Conservation (phyloP, 2,329 filamentous ascomycete species). For the Aspergillus hiratsukae region DNA sequence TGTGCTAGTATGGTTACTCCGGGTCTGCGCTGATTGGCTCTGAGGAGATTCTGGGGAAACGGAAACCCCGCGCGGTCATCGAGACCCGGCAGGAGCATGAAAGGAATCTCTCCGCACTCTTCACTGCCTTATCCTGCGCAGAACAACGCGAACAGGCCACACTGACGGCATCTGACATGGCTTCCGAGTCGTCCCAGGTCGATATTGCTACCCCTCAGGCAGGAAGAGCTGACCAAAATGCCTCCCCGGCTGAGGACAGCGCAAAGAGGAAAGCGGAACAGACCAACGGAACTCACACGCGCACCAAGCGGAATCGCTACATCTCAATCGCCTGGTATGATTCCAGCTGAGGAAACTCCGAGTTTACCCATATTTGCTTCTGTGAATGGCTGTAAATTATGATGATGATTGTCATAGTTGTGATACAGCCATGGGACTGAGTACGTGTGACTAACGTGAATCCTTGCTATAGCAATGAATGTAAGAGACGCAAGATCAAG, state of each 20-base stretch:
- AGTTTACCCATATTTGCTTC: background rate
- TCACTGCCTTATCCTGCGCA: conserved; percentile 13
- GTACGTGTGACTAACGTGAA: conserved; percentile 8
- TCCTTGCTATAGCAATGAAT: conserved; percentile 51
- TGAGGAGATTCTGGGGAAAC: conserved; percentile 29
- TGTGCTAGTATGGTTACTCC: too few relatives aligned
- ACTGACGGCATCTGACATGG: conserved; percentile 19
- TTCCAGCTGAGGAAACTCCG: conserved; percentile 6
- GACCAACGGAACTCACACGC: conserved; percentile 45
- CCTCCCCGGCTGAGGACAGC: conserved; percentile 22
- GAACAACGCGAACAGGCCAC: conserved; percentile 2
- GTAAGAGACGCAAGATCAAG: conserved; percentile 64
- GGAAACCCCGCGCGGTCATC: conserved; percentile 22
- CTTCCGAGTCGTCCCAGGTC: conserved; percentile 31
- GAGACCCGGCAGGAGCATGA: conserved; percentile 1
- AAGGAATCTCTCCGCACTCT: conserved; percentile 36
- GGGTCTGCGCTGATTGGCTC: conserved; percentile 16
- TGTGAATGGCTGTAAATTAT: background rate
- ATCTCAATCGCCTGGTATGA: conserved; percentile 63
- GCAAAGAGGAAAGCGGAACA: conserved; percentile 42
- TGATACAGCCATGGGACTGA: background rate
- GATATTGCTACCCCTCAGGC: conserved; percentile 23
- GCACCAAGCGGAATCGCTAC: conserved; percentile 63
- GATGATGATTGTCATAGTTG: background rate
- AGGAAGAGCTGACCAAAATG: conserved; percentile 19